A percentile compares a stretch with the other conserved stretches of the same genome.
Conservation (phyloP, 2,329 filamentous ascomycete genomes). For the Diaporthe humulicola region DNA sequence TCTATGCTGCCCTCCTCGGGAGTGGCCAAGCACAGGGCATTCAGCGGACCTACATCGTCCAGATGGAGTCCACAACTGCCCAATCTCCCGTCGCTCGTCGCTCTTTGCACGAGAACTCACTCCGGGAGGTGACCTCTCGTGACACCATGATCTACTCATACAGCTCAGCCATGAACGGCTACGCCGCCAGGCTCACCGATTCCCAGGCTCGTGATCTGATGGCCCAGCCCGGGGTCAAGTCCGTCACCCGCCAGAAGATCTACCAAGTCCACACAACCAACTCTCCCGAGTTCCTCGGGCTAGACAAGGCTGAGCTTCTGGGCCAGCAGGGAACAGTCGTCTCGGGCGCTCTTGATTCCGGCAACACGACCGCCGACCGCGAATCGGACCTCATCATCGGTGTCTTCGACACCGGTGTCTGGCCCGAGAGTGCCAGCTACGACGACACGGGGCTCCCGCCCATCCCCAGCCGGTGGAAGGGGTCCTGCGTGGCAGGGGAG, state of each 20-base stretch:
- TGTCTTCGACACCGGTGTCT: slow-evolving; percentile 36
- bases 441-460: slow-evolving; percentile 36
- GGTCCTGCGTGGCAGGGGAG: slow-evolving; percentile 33
- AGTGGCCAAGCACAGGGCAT: neutral
- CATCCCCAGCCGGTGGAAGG: slow-evolving; percentile 36
- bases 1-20: neutral
- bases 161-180: slow-evolving; percentile 35
- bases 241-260: slow-evolving; percentile 29
- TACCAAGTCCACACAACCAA: slow-evolving; percentile 35
- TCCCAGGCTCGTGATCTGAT: slow-evolving; percentile 29
- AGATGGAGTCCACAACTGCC: slow-evolving; percentile 1
- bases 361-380: neutral
- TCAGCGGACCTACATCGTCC: slow-evolving; percentile 26
- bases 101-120: slow-evolving; percentile 5
- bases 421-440: slow-evolving; percentile 41
- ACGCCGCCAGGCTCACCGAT: slow-evolving; percentile 36
- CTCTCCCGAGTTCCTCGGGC: slow-evolving; percentile 36
- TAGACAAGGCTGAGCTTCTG: slow-evolving; percentile 11
- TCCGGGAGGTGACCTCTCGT: neutral
- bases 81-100: slow-evolving; percentile 6
- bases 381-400: slow-evolving; percentile 39
- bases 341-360: neutral
- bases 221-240: slow-evolving; percentile 31
- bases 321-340: neutral
- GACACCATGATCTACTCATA: slow-evolving; percentile 37